phyloP scores from a whole-genome alignment of 2,329 filamentous ascomycete genomes.

The Penicillium polonicum region DNA sequence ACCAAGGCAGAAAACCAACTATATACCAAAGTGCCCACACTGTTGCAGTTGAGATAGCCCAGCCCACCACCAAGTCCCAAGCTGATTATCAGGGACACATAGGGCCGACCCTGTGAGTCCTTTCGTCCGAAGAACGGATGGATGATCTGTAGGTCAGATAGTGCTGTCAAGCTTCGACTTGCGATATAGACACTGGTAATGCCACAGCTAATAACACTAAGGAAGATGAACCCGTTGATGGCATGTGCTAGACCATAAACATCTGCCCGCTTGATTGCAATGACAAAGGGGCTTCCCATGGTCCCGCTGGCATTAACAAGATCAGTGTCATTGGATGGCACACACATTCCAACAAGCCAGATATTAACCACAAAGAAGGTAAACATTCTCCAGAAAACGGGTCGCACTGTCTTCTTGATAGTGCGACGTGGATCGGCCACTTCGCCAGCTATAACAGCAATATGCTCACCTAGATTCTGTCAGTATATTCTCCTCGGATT shows the following conservation, averaged over 20 bases:
- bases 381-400: constrained; percentile 38
- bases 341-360: constrained; percentile 39
- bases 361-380: constrained; percentile 38
- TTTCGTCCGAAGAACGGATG: constrained; percentile 26
- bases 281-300: constrained; percentile 34
- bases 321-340: constrained; percentile 30
- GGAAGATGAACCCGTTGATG: constrained; percentile 38
- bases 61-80: constrained; percentile 33
- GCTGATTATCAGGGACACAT: constrained; percentile 30
- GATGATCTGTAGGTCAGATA: constrained; percentile 30
- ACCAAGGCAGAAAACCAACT: constrained; percentile 35
- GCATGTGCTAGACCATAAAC: constrained; percentile 33
- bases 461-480: constrained; percentile 27
- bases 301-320: constrained; percentile 32
- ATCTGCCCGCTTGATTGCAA: constrained; percentile 29
- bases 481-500: neutral
- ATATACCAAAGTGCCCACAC: constrained; percentile 30
- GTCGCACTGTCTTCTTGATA: constrained; percentile 32
- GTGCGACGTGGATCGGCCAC: constrained; percentile 30
- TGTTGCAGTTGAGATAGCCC: constrained; percentile 35
- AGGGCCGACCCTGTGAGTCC: constrained; percentile 30
- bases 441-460: constrained; percentile 37
- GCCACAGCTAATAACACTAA: constrained; percentile 37
- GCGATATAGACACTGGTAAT: constrained; percentile 38
- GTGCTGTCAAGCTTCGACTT: constrained; percentile 34